A percentile compares a stretch with the other conserved stretches of the same genome.
These are phyloP conservation scores for Parastagonospora nodorum DNA, from an alignment of 2,329 filamentous ascomycete species.

Conservation along the genomic window DNA sequence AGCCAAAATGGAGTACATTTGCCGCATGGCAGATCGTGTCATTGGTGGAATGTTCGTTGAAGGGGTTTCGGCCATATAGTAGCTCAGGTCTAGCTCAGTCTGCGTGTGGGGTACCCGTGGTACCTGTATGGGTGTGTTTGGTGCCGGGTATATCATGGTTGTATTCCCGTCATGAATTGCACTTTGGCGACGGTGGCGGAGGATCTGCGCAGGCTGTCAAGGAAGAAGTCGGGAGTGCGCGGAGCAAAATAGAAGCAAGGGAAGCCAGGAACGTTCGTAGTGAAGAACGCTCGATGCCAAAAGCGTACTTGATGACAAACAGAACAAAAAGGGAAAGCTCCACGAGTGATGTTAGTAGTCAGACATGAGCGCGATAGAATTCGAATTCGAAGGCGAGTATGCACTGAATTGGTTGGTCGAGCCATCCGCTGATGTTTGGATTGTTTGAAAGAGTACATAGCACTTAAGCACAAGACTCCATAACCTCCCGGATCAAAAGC, in stretches of 20 bases:
- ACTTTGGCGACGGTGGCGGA: no score
- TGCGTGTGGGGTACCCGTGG: slow-evolving; percentile 2
- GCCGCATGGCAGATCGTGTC: not conserved
- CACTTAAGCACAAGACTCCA: slow-evolving; percentile 33
- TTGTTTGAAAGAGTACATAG: slow-evolving; percentile 40
- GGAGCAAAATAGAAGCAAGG: not conserved
- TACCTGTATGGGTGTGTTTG: not conserved
- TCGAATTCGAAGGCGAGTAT: not conserved
- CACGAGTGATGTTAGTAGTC: no score
- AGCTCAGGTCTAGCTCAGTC: not conserved
- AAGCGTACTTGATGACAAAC: no score
- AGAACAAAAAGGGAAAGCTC: no score
- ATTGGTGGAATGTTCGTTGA: not conserved
- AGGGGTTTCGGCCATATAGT: slow-evolving; percentile 3
- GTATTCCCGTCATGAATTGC: not conserved
- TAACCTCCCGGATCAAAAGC: slow-evolving; percentile 33
- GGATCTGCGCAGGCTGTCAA: no score
- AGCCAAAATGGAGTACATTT: not conserved
- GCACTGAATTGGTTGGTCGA: slow-evolving; percentile 21
- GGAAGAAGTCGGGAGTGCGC: no score
- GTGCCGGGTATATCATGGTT: not conserved
- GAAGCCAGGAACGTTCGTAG: no score
- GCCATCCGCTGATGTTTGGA: slow-evolving; percentile 38
- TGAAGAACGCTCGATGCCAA: no score
- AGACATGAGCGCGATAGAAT: no score